phyloP scores from a whole-genome alignment of 805 yeast species.

The Saturnispora diversa region DNA sequence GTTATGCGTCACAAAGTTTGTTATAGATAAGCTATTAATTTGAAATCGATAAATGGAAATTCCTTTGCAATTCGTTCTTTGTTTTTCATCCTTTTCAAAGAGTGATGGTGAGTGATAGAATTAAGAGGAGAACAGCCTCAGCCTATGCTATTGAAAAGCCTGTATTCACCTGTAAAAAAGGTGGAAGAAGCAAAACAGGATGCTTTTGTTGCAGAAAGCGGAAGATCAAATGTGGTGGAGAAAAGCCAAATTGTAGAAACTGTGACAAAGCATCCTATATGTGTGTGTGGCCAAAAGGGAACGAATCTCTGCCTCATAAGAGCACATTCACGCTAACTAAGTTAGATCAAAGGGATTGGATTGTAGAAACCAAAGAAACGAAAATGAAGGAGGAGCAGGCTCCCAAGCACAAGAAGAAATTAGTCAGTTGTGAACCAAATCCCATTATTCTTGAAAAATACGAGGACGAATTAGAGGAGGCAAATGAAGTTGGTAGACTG shows the following conservation, averaged over 20 bases:
- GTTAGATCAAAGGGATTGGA: no score
- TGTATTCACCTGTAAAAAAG: not conserved
- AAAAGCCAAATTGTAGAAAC: slow-evolving; percentile 16
- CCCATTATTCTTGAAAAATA: no score
- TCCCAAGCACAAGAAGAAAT: no score
- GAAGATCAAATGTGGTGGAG: slow-evolving; percentile 23
- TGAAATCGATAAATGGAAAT: no score
- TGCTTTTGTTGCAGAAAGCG: slow-evolving; percentile 25
- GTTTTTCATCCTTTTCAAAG: not conserved
- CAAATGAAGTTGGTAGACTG: not conserved
- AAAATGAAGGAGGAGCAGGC: no score
- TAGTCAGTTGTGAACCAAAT: no score
- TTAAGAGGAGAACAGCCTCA: not conserved
- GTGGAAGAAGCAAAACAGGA: slow-evolving; percentile 15
- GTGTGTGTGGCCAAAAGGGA: slow-evolving; percentile 19
- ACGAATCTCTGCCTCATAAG: slow-evolving; percentile 16
- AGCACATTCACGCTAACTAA: slow-evolving; percentile 16
- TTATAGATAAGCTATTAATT: no score
- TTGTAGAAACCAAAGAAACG: no score
- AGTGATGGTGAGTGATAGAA: not conserved
- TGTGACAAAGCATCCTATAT: slow-evolving; percentile 13
- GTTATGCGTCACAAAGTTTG: no score
- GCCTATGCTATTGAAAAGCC: slow-evolving; percentile 2
- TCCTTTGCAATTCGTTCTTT: no score
- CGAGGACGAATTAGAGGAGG: not conserved